These are phyloP conservation scores for Rhodotorula sphaerocarpa DNA, from an alignment of 768 basidiomycete species.

Conservation along the genomic window DNA sequence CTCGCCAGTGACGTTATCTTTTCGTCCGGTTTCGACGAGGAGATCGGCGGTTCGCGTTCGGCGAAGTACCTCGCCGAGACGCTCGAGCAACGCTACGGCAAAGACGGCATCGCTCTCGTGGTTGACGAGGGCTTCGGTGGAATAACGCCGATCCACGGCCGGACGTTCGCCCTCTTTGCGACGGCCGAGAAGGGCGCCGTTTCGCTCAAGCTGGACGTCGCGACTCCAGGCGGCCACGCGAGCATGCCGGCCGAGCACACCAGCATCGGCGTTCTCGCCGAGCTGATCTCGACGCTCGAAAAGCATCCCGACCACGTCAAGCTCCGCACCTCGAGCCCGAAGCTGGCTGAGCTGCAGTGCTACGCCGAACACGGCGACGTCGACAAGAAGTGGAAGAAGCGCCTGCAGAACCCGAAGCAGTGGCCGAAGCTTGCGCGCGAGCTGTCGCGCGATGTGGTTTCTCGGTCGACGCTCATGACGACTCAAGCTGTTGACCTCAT, in stretches of 20 bases:
- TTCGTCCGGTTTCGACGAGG: constrained; percentile 61
- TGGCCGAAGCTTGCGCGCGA: constrained; percentile 50
- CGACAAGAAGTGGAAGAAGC: constrained; percentile 50
- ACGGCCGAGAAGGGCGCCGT: constrained; percentile 53
- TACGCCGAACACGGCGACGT: constrained; percentile 56
- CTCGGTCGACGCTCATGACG: constrained; percentile 47
- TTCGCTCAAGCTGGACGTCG: constrained; percentile 58
- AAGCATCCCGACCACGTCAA: constrained; percentile 48
- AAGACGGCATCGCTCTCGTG: constrained; percentile 63
- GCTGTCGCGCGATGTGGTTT: constrained; percentile 44
- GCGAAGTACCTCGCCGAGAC: constrained; percentile 46
- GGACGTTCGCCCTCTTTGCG: constrained; percentile 41
- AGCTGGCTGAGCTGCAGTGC: constrained; percentile 54
- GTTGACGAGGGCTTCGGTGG: constrained; percentile 77
- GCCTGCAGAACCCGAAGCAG: constrained; percentile 37
- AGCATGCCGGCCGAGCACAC: constrained; percentile 75
- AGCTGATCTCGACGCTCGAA: constrained; percentile 62
- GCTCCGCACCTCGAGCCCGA: constrained; percentile 35
- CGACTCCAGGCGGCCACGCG: constrained; percentile 72
- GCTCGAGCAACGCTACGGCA: constrained; percentile 59
- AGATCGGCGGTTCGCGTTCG: constrained; percentile 45
- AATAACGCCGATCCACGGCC: constrained; percentile 41
- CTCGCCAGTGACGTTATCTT: constrained; percentile 39
- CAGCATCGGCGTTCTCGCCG: constrained; percentile 66
- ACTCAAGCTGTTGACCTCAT: constrained; percentile 70